Conservation (phyloP, 2,329 filamentous ascomycete species). For the Neofusicoccum sp. region DNA sequence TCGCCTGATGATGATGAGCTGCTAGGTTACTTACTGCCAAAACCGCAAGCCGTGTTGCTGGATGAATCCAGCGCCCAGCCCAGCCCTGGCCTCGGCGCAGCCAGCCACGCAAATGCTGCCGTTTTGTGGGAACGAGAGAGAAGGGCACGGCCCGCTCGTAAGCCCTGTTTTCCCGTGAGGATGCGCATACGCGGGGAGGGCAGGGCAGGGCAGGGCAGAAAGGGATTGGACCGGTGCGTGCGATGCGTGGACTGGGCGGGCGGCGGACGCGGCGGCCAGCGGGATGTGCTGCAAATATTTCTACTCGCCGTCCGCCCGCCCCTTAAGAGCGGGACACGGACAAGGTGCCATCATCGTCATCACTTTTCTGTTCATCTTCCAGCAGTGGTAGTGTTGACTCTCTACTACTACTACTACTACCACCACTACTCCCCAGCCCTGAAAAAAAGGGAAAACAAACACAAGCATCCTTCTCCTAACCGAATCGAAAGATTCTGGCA, state of each 20-base stretch:
- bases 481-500: neutral
- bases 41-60: too few relatives aligned
- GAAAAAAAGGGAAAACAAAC: neutral
- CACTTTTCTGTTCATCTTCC: too few relatives aligned
- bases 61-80: conserved; percentile 7
- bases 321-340: neutral
- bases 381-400: too few relatives aligned
- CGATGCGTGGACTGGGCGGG: neutral
- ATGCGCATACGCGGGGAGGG: too few relatives aligned
- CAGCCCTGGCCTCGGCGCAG: conserved; percentile 7
- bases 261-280: neutral
- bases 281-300: neutral
- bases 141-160: conserved; percentile 7
- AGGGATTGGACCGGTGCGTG: neutral
- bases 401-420: too few relatives aligned
- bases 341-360: too few relatives aligned
- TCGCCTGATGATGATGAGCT: conserved; percentile 15
- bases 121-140: neutral
- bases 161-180: conserved; percentile 10
- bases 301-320: neutral
- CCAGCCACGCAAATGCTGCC: neutral
- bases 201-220: neutral
- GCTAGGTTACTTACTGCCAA: neutral
- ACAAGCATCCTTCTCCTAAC: neutral
- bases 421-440: too few relatives aligned